Evolutionary conservation across 2,329 filamentous ascomycete genomes (phyloP).

Genomic region (Sclerotinia sclerotiorum): DNA sequence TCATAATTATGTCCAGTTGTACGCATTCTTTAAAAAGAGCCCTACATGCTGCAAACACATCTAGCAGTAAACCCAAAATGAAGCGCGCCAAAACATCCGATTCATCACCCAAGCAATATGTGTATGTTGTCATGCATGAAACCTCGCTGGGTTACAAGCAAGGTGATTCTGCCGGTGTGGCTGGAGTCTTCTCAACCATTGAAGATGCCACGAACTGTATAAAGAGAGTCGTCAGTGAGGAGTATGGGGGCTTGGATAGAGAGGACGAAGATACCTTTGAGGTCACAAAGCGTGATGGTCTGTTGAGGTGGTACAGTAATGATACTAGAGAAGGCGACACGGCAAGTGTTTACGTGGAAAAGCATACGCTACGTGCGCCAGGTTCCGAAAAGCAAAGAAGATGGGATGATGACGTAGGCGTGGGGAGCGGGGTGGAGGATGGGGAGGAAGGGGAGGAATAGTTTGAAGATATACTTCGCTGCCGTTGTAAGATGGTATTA

Average conservation of each 20-base stretch:
- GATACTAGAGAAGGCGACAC: conserved; percentile 8
- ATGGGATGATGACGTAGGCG: not conserved
- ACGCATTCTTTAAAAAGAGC: not conserved
- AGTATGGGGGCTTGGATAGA: not conserved
- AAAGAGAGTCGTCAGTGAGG: not conserved
- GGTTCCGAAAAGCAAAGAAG: not conserved
- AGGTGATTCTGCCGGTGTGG: not conserved
- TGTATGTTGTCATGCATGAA: not conserved
- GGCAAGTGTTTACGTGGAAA: not conserved
- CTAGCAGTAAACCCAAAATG: not conserved
- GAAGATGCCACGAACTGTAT: not conserved
- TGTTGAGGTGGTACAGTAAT: not conserved
- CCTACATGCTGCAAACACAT: not conserved
- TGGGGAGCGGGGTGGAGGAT: not conserved
- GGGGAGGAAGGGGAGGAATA: not conserved
- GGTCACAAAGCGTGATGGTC: not conserved
- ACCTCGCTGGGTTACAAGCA: not conserved
- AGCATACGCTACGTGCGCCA: not conserved
- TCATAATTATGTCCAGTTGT: not conserved
- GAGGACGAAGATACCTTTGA: not conserved
- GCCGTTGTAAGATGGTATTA: not conserved
- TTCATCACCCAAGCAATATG: not conserved
- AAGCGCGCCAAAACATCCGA: not conserved
- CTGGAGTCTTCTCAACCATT: not conserved
- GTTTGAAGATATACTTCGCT: not conserved